Conservation (phyloP, 2,329 filamentous ascomycete species). For the Sporothrix brunneoviolacea region DNA sequence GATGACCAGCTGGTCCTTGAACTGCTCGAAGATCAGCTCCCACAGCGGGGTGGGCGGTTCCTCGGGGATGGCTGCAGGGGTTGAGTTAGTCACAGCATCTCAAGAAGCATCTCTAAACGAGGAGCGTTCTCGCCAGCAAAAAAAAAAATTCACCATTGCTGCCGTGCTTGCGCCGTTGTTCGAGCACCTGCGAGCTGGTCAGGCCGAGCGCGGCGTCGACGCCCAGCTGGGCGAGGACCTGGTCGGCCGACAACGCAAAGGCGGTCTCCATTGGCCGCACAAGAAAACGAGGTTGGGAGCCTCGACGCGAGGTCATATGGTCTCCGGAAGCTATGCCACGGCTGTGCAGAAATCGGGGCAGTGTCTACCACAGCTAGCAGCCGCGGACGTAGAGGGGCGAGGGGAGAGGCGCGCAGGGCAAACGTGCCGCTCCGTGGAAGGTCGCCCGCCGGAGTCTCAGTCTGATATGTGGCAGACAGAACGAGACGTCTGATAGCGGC, state of each 20-base stretch:
- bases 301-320: too few relatives aligned
- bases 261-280: conserved; percentile 62
- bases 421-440: too few relatives aligned
- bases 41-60: conserved; percentile 93
- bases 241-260: conserved; percentile 49
- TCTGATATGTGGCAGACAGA: too few relatives aligned
- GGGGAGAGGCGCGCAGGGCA: too few relatives aligned
- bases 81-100: background rate
- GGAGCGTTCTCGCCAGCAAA: too few relatives aligned
- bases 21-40: conserved; percentile 96
- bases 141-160: conserved; percentile 58
- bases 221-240: conserved; percentile 53
- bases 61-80: conserved; percentile 55
- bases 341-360: background rate
- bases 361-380: too few relatives aligned
- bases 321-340: background rate
- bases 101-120: too few relatives aligned
- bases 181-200: conserved; percentile 50
- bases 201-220: conserved; percentile 51
- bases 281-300: background rate
- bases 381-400: too few relatives aligned
- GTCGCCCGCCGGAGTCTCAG: too few relatives aligned
- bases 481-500: conserved; percentile 3
- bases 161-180: conserved; percentile 52
- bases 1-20: conserved; percentile 96